Evolutionary conservation across 2,329 filamentous ascomycete species (phyloP).

Genomic region (Scytalidium lignicola): DNA sequence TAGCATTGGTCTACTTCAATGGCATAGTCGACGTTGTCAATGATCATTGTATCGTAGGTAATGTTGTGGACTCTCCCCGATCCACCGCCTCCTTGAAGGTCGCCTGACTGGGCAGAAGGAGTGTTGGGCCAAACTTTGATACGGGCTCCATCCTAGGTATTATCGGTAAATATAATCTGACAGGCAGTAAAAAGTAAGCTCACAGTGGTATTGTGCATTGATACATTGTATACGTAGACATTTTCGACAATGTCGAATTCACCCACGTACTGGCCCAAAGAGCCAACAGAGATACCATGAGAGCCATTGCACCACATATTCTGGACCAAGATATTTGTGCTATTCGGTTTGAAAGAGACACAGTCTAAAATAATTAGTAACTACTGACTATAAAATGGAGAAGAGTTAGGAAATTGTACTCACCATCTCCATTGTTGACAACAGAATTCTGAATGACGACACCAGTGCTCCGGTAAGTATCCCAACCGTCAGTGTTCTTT

Average conservation of each 20-base stretch:
- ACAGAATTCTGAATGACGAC: slow-evolving; percentile 63
- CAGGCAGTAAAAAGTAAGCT: slow-evolving; percentile 13
- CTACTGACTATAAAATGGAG: background rate
- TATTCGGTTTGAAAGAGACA: slow-evolving; percentile 71
- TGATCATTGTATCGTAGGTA: slow-evolving; percentile 57
- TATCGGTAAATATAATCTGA: slow-evolving; percentile 23
- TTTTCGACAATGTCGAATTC: slow-evolving; percentile 65
- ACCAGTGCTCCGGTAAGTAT: slow-evolving; percentile 55
- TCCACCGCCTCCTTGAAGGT: slow-evolving; percentile 62
- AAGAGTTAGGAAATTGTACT: background rate
- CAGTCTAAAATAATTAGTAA: slow-evolving; percentile 43
- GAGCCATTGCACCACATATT: slow-evolving; percentile 63
- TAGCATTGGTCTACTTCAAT: slow-evolving; percentile 64
- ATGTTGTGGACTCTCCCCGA: slow-evolving; percentile 58
- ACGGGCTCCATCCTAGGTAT: slow-evolving; percentile 55
- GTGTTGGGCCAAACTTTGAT: slow-evolving; percentile 66
- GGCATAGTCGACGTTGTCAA: slow-evolving; percentile 59
- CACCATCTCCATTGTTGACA: slow-evolving; percentile 57
- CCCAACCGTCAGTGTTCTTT: slow-evolving; percentile 64
- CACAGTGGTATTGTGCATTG: slow-evolving; percentile 48
- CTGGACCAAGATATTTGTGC: slow-evolving; percentile 62
- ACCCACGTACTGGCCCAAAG: slow-evolving; percentile 60
- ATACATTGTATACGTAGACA: slow-evolving; percentile 57
- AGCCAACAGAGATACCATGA: slow-evolving; percentile 69
- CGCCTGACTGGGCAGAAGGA: slow-evolving; percentile 48